Conservation (phyloP, 129 eudicot genomes). For the Helichrysum umbraculigerum region DNA sequence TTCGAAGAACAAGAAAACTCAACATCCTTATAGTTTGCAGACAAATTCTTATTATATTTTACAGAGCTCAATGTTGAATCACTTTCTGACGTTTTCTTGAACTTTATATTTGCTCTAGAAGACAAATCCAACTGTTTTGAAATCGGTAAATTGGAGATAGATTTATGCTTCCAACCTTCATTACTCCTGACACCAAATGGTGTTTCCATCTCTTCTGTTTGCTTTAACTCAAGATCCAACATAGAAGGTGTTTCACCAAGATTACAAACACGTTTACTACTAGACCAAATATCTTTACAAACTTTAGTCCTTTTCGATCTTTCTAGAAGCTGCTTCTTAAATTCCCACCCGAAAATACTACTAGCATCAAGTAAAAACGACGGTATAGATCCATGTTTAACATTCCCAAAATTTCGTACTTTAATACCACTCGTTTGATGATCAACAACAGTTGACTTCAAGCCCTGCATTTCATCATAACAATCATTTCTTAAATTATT, state of each 20-base stretch:
- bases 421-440: neutral
- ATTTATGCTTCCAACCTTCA: conserved; percentile 29
- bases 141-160: conserved; percentile 20
- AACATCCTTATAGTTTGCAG: conserved; percentile 19
- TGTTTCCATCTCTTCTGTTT: conserved; percentile 10
- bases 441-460: conserved; percentile 18
- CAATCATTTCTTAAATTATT: conserved; percentile 12
- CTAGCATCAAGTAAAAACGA: conserved; percentile 20
- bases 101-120: neutral
- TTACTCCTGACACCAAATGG: neutral
- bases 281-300: conserved; percentile 29
- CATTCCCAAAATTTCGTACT: conserved; percentile 18
- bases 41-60: neutral
- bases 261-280: conserved; percentile 20
- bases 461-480: conserved; percentile 12
- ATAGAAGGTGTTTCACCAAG: conserved; percentile 30
- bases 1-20: conserved; percentile 28
- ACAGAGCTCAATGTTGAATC: conserved; percentile 23
- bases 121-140: conserved; percentile 14
- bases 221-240: conserved; percentile 24
- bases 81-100: conserved; percentile 21
- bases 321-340: conserved; percentile 40
- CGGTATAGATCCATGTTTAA: conserved; percentile 10
- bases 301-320: conserved; percentile 42
- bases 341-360: conserved; percentile 36